Evolutionary conservation across 495 filamentous ascomycete genomes (phyloP).

Genomic region (Aspergillus sclerotioniger): DNA sequence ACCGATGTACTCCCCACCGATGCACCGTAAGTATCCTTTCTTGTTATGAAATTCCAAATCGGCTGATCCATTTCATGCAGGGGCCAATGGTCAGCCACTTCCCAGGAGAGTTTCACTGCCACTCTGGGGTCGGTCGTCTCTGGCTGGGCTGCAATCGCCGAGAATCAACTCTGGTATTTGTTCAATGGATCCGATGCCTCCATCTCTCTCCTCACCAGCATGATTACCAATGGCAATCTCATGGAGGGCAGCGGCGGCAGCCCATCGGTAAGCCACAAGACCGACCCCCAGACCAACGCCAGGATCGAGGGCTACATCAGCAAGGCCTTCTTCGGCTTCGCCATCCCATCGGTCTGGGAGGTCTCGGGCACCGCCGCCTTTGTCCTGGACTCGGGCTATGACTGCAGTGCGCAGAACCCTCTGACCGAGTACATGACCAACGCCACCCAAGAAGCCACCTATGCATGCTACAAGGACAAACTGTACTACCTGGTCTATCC

Average conservation of each 20-base stretch:
- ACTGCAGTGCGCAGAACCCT: constrained; percentile 21
- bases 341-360: constrained; percentile 33
- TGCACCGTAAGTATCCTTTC: not conserved
- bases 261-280: not conserved
- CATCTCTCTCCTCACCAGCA: constrained; percentile 11
- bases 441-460: constrained; percentile 20
- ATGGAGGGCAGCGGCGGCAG: constrained; percentile 20
- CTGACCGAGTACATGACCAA: constrained; percentile 19
- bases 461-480: constrained; percentile 23
- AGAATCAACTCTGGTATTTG: not conserved
- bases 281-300: not conserved
- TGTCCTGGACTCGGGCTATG: constrained; percentile 31
- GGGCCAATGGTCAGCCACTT: not conserved
- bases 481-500: constrained; percentile 31
- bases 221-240: constrained; percentile 30
- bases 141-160: not conserved
- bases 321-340: constrained; percentile 30
- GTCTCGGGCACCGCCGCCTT: constrained; percentile 24
- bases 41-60: not conserved
- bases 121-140: not conserved
- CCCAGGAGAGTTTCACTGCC: not conserved
- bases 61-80: not conserved
- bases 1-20: not conserved
- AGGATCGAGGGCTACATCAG: constrained; percentile 1
- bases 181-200: constrained; percentile 8